Evolutionary conservation across 371 early-diverging fungal species (phyloP), one percentile per base, ranked within the genome.

Genomic region (Mucor racemosus): DNA sequence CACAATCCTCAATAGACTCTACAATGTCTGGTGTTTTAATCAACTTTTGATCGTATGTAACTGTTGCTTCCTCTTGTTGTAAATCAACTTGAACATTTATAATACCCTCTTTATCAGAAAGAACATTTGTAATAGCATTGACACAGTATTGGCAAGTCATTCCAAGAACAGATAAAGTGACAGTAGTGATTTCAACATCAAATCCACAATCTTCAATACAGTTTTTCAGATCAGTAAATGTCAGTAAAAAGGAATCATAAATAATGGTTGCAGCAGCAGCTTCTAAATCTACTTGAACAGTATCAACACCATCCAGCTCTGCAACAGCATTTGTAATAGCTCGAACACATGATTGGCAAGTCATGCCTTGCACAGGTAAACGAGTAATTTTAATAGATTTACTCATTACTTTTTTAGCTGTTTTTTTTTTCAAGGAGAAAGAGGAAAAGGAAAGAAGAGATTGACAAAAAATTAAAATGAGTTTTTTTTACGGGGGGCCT

Each of bases 121-220:
- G 74, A 13, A 80, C 65, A 1, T 72, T 59, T n/a, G 85, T 80
- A 40, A 93, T 89, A 11, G 91, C 69, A 58, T 35, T 81, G 7
- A 94, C 94, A 66, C 95, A 95, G 14, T 93, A 92, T 58, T 89
- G 84, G 77, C 95, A 95, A 14, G 93, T 94, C 95, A 95, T 95
- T 15, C 95, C 95, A 31, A 80, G 53, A 33, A 95, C 88, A 41
- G 82, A 77, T 21, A 87, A 66, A 17, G 60, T 70, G 14, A 79
- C 57, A 1, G 67, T 75, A 0, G 74, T 72, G n/a, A 63, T 66
- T 17, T 50, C 31, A 5, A 74, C 68, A 33, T 71, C 68, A 31
- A 74, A 74, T 40, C 75, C 76, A 48, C 76, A 72, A 7, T 75
- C 69, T 60, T 75, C 90, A 26, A 83, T 76, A 8, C 65, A 67